phyloP scores from a whole-genome alignment of 257 asterid species.

The Solanum boliviense region DNA sequence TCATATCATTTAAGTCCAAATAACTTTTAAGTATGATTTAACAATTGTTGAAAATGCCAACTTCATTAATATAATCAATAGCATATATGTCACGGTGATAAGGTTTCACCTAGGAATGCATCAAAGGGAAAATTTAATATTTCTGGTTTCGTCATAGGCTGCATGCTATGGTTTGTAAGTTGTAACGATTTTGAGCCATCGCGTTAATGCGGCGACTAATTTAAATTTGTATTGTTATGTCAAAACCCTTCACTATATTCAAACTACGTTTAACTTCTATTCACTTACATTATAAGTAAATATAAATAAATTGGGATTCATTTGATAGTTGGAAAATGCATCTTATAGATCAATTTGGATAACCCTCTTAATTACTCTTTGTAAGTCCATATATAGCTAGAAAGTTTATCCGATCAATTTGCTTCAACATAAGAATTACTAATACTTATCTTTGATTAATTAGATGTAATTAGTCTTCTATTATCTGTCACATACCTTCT shows the following conservation, averaged over 20 bases:
- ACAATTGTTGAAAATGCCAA: no score
- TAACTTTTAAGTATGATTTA: no score
- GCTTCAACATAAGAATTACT: neutral
- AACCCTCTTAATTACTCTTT: neutral
- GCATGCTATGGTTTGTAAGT: no score
- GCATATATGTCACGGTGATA: neutral
- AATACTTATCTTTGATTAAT: neutral
- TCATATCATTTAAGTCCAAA: no score
- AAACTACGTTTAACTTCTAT: neutral
- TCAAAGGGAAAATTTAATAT: neutral
- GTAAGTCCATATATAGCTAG: neutral
- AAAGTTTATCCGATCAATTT: neutral
- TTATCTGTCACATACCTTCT: neutral
- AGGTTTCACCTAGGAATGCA: neutral
- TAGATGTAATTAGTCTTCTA: neutral
- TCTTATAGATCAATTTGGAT: neutral
- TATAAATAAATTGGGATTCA: neutral
- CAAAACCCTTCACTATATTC: neutral
- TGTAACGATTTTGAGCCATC: no score
- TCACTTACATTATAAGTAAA: neutral
- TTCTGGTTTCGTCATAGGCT: no score
- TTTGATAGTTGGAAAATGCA: neutral
- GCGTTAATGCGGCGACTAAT: neutral
- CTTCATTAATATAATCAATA: no score
- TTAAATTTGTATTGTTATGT: neutral